A percentile compares a stretch with the other conserved stretches of the same genome.
Evolutionary conservation across 1,139 yeast species (phyloP).

Genomic region (Candida sp.): DNA sequence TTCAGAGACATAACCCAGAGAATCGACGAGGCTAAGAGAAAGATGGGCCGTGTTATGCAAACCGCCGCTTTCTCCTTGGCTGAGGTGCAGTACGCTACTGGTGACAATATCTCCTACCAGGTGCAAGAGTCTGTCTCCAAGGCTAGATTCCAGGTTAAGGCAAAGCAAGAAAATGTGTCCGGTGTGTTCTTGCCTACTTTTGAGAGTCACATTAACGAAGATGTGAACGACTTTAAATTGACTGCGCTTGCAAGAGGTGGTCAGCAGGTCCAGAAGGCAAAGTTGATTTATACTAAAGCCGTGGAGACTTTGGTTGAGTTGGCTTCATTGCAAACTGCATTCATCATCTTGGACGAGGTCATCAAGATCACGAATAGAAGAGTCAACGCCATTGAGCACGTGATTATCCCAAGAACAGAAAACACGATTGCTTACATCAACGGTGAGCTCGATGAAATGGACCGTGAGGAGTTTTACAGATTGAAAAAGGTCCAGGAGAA

Average conservation of each 20-base stretch:
- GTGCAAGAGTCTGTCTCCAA: conserved; percentile 92
- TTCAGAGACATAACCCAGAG: conserved; percentile 95
- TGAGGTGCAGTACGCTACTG: conserved; percentile 97
- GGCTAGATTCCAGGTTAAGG: conserved; percentile 89
- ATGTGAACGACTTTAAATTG: conserved; percentile 90
- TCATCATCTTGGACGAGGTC: conserved; percentile 95
- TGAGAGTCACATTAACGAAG: conserved; percentile 81
- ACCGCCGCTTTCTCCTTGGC: conserved; percentile 98
- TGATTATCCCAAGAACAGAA: conserved; percentile 96
- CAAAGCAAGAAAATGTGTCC: conserved; percentile 95
- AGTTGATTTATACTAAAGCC: conserved; percentile 89
- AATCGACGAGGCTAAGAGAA: conserved; percentile 94
- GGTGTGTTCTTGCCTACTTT: conserved; percentile 96
- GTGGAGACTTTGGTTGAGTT: conserved; percentile 96
- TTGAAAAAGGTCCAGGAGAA: conserved; percentile 96
- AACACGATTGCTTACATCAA: conserved; percentile 93
- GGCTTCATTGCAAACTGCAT: conserved; percentile 95
- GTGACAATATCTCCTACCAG: conserved; percentile 93
- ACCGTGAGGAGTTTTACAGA: conserved; percentile 97
- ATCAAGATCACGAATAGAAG: conserved; percentile 98
- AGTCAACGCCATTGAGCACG: conserved; percentile 99
- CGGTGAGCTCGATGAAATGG: conserved; percentile 96
- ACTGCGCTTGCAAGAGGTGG: conserved; percentile 99
- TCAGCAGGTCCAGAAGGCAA: conserved; percentile 96
- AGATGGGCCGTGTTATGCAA: conserved; percentile 99